Conservation (phyloP, 2,329 filamentous ascomycete genomes). For the Onygena corvina region DNA sequence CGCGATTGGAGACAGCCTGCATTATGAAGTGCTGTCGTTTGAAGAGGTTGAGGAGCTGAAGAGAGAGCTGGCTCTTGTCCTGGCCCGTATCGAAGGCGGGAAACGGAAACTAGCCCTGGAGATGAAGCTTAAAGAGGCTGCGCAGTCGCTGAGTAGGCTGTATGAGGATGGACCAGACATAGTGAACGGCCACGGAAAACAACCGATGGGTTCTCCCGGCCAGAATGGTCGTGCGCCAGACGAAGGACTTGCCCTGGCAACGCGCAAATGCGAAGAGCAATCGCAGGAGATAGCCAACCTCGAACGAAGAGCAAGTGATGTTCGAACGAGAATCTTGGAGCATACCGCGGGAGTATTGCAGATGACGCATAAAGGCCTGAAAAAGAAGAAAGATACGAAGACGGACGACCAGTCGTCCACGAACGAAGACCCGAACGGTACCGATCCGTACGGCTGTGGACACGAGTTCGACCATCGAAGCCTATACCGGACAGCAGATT, state of each 20-base stretch:
- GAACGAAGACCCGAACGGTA: slow-evolving; percentile 5
- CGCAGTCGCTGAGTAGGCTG: slow-evolving; percentile 70
- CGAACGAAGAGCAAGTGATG: slow-evolving; percentile 62
- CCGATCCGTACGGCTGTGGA: slow-evolving; percentile 23
- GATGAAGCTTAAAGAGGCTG: slow-evolving; percentile 87
- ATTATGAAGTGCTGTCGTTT: slow-evolving; percentile 74
- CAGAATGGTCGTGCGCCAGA: slow-evolving; percentile 36
- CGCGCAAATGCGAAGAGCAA: slow-evolving; percentile 74
- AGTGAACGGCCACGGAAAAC: slow-evolving; percentile 18
- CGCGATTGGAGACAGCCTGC: slow-evolving; percentile 74
- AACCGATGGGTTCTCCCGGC: background rate
- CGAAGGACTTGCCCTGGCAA: slow-evolving; percentile 59
- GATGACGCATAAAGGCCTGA: slow-evolving; percentile 68
- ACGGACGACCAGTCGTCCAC: slow-evolving; percentile 35
- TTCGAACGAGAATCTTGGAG: slow-evolving; percentile 64
- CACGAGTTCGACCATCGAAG: slow-evolving; percentile 66
- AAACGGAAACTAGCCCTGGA: slow-evolving; percentile 77
- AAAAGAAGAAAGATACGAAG: slow-evolving; percentile 39
- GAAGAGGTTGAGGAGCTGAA: slow-evolving; percentile 88
- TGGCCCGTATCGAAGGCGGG: slow-evolving; percentile 67
- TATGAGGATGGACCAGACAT: slow-evolving; percentile 51
- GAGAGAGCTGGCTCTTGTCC: slow-evolving; percentile 64
- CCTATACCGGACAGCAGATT: slow-evolving; percentile 58
- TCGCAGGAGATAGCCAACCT: slow-evolving; percentile 67
- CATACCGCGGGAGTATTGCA: slow-evolving; percentile 90